Base-by-base conservation (phyloP, 768 basidiomycete genomes). In the Boletus tomentosulus region DNA sequence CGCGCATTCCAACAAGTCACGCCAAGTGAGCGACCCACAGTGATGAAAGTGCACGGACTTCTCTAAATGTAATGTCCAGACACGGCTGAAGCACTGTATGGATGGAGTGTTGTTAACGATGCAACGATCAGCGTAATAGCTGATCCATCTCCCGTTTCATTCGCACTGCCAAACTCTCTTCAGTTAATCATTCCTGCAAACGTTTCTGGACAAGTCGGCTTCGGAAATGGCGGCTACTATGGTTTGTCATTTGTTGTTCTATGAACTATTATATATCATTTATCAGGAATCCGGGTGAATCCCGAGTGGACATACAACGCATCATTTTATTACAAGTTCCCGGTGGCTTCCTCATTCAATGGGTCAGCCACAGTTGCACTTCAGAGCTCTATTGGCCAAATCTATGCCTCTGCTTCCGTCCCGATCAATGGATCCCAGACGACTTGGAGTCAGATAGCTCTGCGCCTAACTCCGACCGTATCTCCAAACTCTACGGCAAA, bases 1-100 rank as follows among this genome's bases (percentile, higher is more conserved):
- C 73, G 84, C 12, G 84, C 85, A 1, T 84, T 86, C 63, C 85
- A 87, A 55, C 74, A 80, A 53, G 82, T 84, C 24, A 74, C 75
- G 2, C 76, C 83, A 16, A 73, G 83, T 80, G 59, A 39, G 69
- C 45, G 5, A 25, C 6, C 0, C 2, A 24, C 31, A 33, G 5
- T 33, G 10, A 41, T 34, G 1, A 41, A 25, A 35, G 4, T 24
- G 41, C n/a, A 35, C 15, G 13, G 25, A 42, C 19, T 2, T 11
- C 19, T 4, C 24, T 19, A 39, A 28, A 51, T 16, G 5, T 25
- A 12, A n/a, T 30, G 12, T 35, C 2, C 19, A 80, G 80, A 75
- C 49, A 80, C 79, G 1, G 42, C 73, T 2, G 73, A 63, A 2
- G 78, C 84, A 10, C 66, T 85, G 2, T 72, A 59, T 28, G 74